Base-by-base conservation (phyloP, 345 rosid genomes). In the Camelina sativa region DNA sequence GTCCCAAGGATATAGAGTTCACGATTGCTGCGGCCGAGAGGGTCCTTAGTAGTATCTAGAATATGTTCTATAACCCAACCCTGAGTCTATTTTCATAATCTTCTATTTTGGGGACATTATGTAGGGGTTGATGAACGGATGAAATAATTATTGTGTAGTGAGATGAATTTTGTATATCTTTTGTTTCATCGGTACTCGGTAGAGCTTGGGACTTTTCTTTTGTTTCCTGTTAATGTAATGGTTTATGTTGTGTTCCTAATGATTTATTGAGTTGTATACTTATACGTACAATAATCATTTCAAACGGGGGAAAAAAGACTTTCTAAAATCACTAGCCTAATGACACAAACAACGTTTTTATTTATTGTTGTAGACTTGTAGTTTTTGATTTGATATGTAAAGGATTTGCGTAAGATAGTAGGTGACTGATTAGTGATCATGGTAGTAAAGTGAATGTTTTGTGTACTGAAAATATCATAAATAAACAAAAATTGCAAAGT, bases 1-100 rank as follows among this genome's bases (percentile, higher is more conserved):
- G 91, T 32, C 38, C 78, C 1, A 90, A 87, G 76, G 99, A 91
- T 71, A 86, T 95, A 57, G 82, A 84, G 78, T 70, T 77, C 76
- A 96, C 99, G 0, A 81, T 96, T 56, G 85, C 85, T 1, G 97
- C 97, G 2, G 98, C 96, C 0, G 98, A 89, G 79, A 92, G 76
- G 74, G 97, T 90, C 44, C 82, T 90, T 12, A 81, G 70, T 47
- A 78, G 80, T 74, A 90, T 92, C 66, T 92, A 86, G 84, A 67
- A 61, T 16, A 61, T 16, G 44, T 73, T 73, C 6, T 34, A 16
- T 48, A 7, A 17, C 46, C 56, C 10, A 35, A 23, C 11, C 52
- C 6, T 38, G 65, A 48, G 67, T 67, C 9, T 30, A 3, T 35
- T 43, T 52, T 72, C 68, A 71, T 43, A 11, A 3, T 59, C 62